Percentiles rank a stretch among this genome's conserved stretches.
Evolutionary conservation across 495 filamentous ascomycete species (phyloP).

Genomic region (Aspergillus asperescens): DNA sequence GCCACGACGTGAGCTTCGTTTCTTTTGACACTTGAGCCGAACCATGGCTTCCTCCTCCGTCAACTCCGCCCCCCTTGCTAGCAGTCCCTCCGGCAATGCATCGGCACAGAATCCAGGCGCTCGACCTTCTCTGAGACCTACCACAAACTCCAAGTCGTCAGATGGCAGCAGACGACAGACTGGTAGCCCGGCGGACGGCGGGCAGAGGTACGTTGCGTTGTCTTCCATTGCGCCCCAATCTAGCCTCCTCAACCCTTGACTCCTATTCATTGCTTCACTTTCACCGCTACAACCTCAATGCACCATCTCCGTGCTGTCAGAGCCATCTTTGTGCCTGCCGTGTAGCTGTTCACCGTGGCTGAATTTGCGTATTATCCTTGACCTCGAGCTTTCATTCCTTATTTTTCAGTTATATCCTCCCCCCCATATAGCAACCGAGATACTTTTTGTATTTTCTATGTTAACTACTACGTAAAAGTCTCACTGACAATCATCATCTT

Average conservation of each 20-base stretch:
- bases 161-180: constrained; percentile 54
- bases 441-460: neutral
- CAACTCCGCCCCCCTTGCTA: constrained; percentile 41
- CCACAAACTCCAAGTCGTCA: constrained; percentile 47
- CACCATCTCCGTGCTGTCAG: neutral
- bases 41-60: constrained; percentile 49
- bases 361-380: neutral
- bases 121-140: constrained; percentile 46
- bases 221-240: constrained; percentile 12
- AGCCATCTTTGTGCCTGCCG: neutral
- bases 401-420: neutral
- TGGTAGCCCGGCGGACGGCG: constrained; percentile 50
- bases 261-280: constrained; percentile 1
- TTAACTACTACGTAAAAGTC: neutral
- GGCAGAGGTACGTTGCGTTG: constrained; percentile 46
- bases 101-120: constrained; percentile 30
- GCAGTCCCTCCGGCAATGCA: constrained; percentile 46
- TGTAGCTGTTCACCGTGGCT: neutral
- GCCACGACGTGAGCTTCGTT: constrained; percentile 36
- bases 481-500: neutral
- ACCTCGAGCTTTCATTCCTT: neutral
- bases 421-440: neutral
- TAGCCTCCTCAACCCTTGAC: constrained; percentile 5
- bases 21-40: constrained; percentile 31
- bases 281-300: constrained; percentile 14